Evolutionary conservation across 108 stramenopile genomes (phyloP).

Genomic region (Chaetoceros muelleri): DNA sequence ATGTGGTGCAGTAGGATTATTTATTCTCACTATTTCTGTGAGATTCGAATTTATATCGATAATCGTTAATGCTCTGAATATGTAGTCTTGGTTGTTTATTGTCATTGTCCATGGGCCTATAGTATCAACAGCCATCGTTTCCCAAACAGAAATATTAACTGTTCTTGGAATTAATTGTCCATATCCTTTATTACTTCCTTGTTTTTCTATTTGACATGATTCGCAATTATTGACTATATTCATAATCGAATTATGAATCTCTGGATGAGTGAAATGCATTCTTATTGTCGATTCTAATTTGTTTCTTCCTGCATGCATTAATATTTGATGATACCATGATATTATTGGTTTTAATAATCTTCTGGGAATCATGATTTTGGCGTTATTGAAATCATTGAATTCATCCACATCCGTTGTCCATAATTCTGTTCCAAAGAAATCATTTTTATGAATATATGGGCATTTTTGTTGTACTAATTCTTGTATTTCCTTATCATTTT

Average conservation of each 20-base stretch:
- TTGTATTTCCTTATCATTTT: no score
- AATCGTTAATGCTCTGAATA: conserved; percentile 29
- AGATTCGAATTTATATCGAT: conserved; percentile 41
- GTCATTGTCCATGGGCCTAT: conserved; percentile 30
- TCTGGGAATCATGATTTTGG: not conserved
- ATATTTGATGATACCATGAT: conserved; percentile 5
- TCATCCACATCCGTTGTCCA: conserved; percentile 2
- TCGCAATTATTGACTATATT: conserved; percentile 1
- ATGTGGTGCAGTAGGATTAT: not conserved
- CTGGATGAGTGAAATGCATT: not conserved
- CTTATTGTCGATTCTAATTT: not conserved
- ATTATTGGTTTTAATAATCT: conserved; percentile 7
- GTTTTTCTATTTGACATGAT: conserved; percentile 20
- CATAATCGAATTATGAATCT: not conserved
- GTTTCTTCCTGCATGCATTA: conserved; percentile 4
- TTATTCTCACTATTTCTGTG: conserved; percentile 17
- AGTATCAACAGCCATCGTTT: conserved; percentile 24
- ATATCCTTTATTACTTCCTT: conserved; percentile 1
- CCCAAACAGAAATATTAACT: conserved; percentile 21
- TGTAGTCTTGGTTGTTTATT: conserved; percentile 3
- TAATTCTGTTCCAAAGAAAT: conserved; percentile 2
- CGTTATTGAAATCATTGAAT: conserved; percentile 1
- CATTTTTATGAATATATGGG: conserved; percentile 2
- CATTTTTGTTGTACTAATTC: not conserved
- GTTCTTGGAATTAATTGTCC: no score